Evolutionary conservation across 2,329 filamentous ascomycete genomes (phyloP).

Genomic region (Talaromyces sp.): DNA sequence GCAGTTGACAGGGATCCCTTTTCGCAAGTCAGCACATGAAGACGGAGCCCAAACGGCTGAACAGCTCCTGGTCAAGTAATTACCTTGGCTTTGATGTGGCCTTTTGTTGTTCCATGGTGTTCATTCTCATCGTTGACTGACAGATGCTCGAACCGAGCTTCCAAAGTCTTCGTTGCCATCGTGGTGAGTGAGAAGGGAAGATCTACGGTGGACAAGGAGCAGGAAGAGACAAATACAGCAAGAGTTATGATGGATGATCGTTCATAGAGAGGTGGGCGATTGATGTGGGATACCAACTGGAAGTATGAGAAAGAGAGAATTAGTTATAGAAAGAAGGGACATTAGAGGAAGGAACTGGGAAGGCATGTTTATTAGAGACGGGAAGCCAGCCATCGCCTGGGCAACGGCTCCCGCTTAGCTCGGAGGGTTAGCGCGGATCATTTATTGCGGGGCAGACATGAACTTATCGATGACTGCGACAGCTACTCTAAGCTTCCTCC

Average conservation of each 20-base stretch:
- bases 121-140: conserved; percentile 88
- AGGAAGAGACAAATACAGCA: background rate
- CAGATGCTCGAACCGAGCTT: conserved; percentile 85
- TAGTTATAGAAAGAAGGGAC: background rate
- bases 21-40: conserved; percentile 17
- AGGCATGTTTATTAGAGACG: conserved; percentile 13
- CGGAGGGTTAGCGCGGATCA: background rate
- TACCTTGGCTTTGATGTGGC: conserved; percentile 74
- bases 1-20: conserved; percentile 48
- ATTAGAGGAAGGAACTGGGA: background rate
- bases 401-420: conserved; percentile 24
- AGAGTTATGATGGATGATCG: background rate
- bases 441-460: conserved; percentile 18
- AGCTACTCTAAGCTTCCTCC: background rate
- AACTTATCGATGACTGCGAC: background rate
- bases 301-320: background rate
- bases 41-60: conserved; percentile 3
- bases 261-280: background rate
- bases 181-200: background rate
- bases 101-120: conserved; percentile 48
- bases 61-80: background rate
- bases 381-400: conserved; percentile 23
- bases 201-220: background rate
- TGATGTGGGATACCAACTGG: background rate
- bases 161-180: conserved; percentile 74